Evolutionary conservation across 495 filamentous ascomycete genomes (phyloP), one percentile per base, ranked within the genome.

Genomic region (Neurospora sp.): DNA sequence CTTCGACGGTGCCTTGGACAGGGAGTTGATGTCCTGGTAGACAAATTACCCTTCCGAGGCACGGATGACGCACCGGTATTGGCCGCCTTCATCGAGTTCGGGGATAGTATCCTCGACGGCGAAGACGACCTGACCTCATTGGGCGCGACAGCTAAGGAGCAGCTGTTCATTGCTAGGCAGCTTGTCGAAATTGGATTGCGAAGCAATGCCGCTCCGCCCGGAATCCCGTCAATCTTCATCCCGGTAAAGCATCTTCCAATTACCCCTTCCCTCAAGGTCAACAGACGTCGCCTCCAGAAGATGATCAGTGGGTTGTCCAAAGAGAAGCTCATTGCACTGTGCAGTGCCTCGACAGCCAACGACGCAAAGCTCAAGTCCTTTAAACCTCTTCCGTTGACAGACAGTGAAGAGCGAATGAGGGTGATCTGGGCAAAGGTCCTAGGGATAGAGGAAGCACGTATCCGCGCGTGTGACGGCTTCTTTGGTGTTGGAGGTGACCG

Each of bases 61-160:
- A 77, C 74, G 69, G 77, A 72, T n/a, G 80, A 79, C 37, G 44
- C 77, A 8, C 79, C 79, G 4, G 70, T 84, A 6, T 78, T 87
- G 8, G 79, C 81, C 9, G 84, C 82, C 44, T 86, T 87, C 60
- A 75, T 86, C 41, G 85, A 86, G 74, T 81, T 86, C 6, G 84
- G 84, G 23, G 83, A 84, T 40, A 78, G 69, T 41, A 71, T 80
- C 20, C 75, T 80, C 37, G 80, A 80, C 18, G 77, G 75, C 16
- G 80, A 75, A 1, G 82, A 84, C 73, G 74, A 76, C n/a, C 78
- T 85, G 5, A 49, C 75, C 0, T 75, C 73, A 4, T 76, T 83
- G 12, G 82, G 74, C 72, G 42, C 77, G 12, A 71, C 76, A 7
- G 82, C 83, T 20, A 81, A 76, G 71, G 81, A 83, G 54, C 82